Evolutionary conservation across 441 rosid species (phyloP), one percentile per base, ranked within the genome.

Genomic region (Hura crepitans): DNA sequence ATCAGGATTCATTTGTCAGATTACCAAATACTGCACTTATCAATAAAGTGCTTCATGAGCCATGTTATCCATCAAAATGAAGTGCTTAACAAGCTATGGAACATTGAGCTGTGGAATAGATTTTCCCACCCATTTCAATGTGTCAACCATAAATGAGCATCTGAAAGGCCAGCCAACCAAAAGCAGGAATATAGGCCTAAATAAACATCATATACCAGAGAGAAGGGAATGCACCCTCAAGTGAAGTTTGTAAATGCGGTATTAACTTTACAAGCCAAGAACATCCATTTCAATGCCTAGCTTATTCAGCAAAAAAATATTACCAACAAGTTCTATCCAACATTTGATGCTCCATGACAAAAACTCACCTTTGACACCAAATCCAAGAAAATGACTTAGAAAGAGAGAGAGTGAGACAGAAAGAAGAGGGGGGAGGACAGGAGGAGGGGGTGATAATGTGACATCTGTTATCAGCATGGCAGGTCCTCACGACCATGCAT

Each of bases 201-300:
- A 35, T 14, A 35, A 45, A 62, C 31, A 31, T 28, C 15, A 49
- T 27, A 55, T 61, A 49, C 54, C 17, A 43, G 3, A 22, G 11
- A 57, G 22, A 65, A 62, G 35, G 58, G 25, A 17, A 20, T 55
- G 14, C 75, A 27, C 3, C 42, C 62, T 58, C 63, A 53, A 22
- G n/a, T 11, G 22, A 22, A 49, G 51, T 50, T 72, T 17, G 31
- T 62, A 56, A 66, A 58, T 49, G n/a, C 30, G 20, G 35, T 13
- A 45, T 56, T 20, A 63, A 42, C 30, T 23, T 43, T 13, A 63
- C 20, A 50, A 58, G 45, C 22, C 28, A 71, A 28, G 23, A 72
- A 31, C 33, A 65, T 31, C 65, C 13, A 2, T 33, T 30, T 27
- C n/a, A 35, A 45, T 30, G 20, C 22, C 56, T 13, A 7, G 25